Evolutionary conservation across 129 eudicot species (phyloP), one percentile per base, ranked within the genome.

Genomic region (Heracleum sosnowskyi): DNA sequence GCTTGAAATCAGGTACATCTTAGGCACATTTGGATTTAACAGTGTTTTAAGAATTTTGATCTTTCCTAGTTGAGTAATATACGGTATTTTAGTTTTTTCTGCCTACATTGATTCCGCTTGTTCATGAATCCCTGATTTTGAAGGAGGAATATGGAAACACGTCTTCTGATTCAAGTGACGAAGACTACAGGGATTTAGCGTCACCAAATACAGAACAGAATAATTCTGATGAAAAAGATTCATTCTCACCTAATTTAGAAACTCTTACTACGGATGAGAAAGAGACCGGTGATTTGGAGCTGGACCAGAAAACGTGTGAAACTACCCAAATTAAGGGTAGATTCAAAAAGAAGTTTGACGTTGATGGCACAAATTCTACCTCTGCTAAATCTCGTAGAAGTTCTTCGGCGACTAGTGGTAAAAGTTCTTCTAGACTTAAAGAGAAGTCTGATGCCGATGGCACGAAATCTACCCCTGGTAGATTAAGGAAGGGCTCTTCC

Each of bases 151-250:
- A 86, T 82, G 98, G 96, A 63, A 84, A 90, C 77, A 60, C 34
- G 35, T 81, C 96, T 73, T 89, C 97, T 26, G 98, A 94, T 88
- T 88, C 98, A 62, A 94, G 96, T 60, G 97, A 94, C 82, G 97
- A 90, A 80, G 97, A 94, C 46, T 94, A 70, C 84, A 63, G n/a
- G 20, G 96, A 89, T 77, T 36, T 49, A 35, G 84, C 74, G 40
- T 75, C 78, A 37, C 84, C 81, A 17, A 85, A 76, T 77, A 88
- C 81, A 51, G 78, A 47, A 72, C 85, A 82, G 79, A 81, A 17
- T 79, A 46, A 37, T 10, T 8, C 80, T 15, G 81, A 75, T 26
- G 78, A 75, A 44, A 78, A 36, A 40, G 69, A 76, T 68, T 62
- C 35, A 39, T 57, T 35, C 22, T 62, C 78, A 16, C 45, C 79